These are phyloP conservation scores for Physcomitrellopsis africana DNA, from an alignment of 225 moss, liverwort and hornwort species.

Conservation along the genomic window DNA sequence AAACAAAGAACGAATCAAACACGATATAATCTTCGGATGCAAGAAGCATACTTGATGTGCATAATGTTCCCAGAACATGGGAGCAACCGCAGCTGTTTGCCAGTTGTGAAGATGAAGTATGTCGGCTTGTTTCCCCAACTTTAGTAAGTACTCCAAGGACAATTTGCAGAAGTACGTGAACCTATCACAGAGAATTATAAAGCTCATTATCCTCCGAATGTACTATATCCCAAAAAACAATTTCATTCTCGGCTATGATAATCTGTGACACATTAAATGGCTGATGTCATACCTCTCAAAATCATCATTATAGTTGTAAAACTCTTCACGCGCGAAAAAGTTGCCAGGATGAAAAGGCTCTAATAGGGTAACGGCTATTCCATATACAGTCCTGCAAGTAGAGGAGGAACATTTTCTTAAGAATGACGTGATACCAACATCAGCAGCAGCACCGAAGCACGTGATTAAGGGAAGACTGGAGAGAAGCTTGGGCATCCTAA, in stretches of 20 bases:
- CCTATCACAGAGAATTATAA: constrained; percentile 37
- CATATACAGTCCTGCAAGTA: constrained; percentile 53
- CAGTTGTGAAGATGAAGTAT: constrained; percentile 80
- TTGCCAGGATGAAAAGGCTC: constrained; percentile 61
- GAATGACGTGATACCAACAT: constrained; percentile 1
- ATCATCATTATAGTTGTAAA: constrained; percentile 66
- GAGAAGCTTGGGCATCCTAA: constrained; percentile 6
- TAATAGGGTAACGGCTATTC: constrained; percentile 67
- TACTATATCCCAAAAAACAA: constrained; percentile 3
- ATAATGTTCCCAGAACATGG: constrained; percentile 78
- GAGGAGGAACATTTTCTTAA: background rate
- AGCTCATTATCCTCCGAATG: constrained; percentile 20
- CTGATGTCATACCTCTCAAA: constrained; percentile 59
- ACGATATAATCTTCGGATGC: constrained; percentile 1
- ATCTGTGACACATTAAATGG: constrained; percentile 16
- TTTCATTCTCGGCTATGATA: constrained; percentile 1
- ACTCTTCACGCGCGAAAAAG: constrained; percentile 52
- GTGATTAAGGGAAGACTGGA: background rate
- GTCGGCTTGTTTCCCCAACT: constrained; percentile 74
- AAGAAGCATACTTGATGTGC: constrained; percentile 54
- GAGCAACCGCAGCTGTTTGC: constrained; percentile 76
- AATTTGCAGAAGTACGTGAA: constrained; percentile 79
- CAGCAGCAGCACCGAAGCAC: constrained; percentile 2
- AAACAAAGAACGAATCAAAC: background rate
- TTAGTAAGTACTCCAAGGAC: constrained; percentile 69